Percentiles rank a stretch among this genome's conserved stretches.
These are phyloP conservation scores for Piromyces finnis DNA, from an alignment of 192 early-diverging fungal genomes.

Conservation along the genomic window DNA sequence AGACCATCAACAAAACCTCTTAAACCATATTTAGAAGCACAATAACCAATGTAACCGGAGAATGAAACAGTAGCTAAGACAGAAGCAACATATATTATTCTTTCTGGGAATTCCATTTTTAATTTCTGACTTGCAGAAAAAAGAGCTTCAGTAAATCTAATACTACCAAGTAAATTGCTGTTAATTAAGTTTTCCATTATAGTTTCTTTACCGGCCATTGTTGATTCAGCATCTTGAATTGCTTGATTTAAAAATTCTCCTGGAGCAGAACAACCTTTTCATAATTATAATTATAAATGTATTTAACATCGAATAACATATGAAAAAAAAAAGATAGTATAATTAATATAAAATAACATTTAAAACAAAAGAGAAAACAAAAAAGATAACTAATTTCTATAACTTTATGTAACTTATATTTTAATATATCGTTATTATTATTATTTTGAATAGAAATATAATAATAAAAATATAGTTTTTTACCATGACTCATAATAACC, in stretches of 20 bases:
- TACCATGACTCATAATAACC: background rate
- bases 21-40: background rate
- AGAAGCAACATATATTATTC: background rate
- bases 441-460: too few species aligned
- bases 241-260: background rate
- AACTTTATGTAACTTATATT: too few species aligned
- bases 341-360: too few species aligned
- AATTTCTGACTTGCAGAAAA: background rate
- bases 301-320: too few species aligned
- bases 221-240: background rate
- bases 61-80: background rate
- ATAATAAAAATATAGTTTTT: too few species aligned
- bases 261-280: background rate
- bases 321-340: too few species aligned
- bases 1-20: background rate
- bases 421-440: too few species aligned
- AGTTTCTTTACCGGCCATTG: background rate
- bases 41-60: background rate
- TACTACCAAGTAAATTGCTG: background rate
- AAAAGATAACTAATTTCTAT: too few species aligned
- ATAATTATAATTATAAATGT: too few species aligned
- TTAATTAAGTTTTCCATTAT: background rate
- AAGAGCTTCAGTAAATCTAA: background rate
- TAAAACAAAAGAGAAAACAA: too few species aligned
- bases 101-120: background rate